Conservation (phyloP, 768 basidiomycete species). For the Psilocybe subaeruginosa region DNA sequence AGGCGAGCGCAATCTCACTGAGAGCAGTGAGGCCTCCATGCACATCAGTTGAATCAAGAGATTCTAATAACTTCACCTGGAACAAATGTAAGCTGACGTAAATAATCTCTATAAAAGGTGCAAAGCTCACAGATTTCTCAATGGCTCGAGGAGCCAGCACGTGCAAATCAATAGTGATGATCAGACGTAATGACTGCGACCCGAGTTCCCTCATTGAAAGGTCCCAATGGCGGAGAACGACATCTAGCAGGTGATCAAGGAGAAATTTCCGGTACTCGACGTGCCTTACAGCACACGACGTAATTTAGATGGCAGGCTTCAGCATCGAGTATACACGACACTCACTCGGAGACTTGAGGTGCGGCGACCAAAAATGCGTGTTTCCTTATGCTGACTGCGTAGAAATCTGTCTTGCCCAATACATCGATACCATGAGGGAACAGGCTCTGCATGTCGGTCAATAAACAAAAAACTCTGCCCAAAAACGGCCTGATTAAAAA, state of each 20-base stretch:
- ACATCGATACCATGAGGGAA: slow-evolving; percentile 96
- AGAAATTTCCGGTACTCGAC: slow-evolving; percentile 71
- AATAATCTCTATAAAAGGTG: slow-evolving; percentile 5
- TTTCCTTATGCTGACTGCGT: slow-evolving; percentile 83
- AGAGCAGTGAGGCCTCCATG: slow-evolving; percentile 85
- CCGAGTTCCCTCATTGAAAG: slow-evolving; percentile 74
- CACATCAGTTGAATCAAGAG: slow-evolving; percentile 68
- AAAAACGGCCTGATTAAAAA: not conserved
- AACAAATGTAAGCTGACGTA: slow-evolving; percentile 7
- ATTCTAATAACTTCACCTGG: slow-evolving; percentile 60
- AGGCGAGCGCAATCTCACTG: slow-evolving; percentile 71
- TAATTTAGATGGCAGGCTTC: slow-evolving; percentile 6
- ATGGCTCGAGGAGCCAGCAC: slow-evolving; percentile 53
- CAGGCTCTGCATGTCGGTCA: slow-evolving; percentile 56
- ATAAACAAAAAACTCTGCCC: slow-evolving; percentile 4
- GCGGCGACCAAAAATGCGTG: slow-evolving; percentile 88
- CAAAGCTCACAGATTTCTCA: slow-evolving; percentile 52
- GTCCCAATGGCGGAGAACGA: slow-evolving; percentile 91
- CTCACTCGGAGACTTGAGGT: slow-evolving; percentile 85
- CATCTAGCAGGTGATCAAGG: slow-evolving; percentile 71
- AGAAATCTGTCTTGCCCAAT: slow-evolving; percentile 91
- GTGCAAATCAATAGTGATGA: slow-evolving; percentile 65
- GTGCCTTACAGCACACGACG: slow-evolving; percentile 53
- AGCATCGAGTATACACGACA: slow-evolving; percentile 15
- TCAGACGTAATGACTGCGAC: slow-evolving; percentile 69